Conservation (phyloP, 352 stramenopile species). For the Pythium monospermum region DNA sequence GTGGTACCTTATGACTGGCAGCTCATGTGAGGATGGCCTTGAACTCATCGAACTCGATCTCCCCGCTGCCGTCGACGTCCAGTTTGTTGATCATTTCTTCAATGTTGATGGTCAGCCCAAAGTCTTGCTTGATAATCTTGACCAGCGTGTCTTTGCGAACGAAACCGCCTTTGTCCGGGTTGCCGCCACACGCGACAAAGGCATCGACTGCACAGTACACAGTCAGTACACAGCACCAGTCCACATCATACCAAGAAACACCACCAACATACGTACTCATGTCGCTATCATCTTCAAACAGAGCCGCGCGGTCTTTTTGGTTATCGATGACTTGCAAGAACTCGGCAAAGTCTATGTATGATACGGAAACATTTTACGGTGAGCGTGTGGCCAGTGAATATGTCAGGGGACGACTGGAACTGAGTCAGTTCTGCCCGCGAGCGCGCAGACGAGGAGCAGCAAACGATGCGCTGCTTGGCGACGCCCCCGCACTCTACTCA, state of each 20-base stretch:
- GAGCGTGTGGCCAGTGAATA: too few species aligned
- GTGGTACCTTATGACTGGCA: not conserved
- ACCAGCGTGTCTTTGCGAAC: conserved; percentile 87
- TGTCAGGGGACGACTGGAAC: too few species aligned
- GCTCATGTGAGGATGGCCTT: conserved; percentile 83
- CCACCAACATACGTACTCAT: conserved; percentile 92
- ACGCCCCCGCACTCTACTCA: too few species aligned
- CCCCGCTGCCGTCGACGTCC: conserved; percentile 90
- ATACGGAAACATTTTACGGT: too few species aligned
- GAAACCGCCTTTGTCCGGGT: conserved; percentile 89
- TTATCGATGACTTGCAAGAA: conserved; percentile 98
- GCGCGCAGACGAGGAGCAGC: not conserved
- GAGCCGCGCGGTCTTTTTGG: conserved; percentile 93
- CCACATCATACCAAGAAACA: too few species aligned
- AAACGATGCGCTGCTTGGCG: not conserved
- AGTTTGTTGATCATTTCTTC: conserved; percentile 97
- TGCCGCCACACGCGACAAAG: conserved; percentile 95
- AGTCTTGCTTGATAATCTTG: conserved; percentile 96
- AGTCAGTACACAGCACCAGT: not conserved
- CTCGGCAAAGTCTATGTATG: conserved; percentile 92
- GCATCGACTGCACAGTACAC: conserved; percentile 78
- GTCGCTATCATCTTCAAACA: conserved; percentile 96
- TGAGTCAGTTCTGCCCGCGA: too few species aligned
- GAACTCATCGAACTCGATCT: conserved; percentile 97
- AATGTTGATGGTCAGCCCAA: conserved; percentile 96